Evolutionary conservation across 345 rosid species (phyloP).

Genomic region (Limnanthes douglasii): DNA sequence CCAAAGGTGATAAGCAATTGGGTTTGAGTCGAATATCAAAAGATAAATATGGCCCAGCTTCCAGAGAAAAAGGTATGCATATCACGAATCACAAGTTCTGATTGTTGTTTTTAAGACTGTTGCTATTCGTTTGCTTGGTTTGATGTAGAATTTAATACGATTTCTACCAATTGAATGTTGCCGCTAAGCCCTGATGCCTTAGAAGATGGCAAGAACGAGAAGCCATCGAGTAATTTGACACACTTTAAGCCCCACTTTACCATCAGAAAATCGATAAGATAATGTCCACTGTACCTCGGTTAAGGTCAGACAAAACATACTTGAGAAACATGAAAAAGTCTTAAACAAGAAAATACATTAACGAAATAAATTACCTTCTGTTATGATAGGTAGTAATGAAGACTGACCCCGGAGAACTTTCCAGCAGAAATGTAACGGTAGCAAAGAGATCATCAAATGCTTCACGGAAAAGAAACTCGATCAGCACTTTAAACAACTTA

Average conservation of each 20-base stretch:
- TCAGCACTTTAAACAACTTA: slow-evolving; percentile 5
- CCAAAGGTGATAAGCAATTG: too few species aligned
- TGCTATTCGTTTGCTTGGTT: too few species aligned
- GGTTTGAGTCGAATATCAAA: too few species aligned
- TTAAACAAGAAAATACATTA: neutral
- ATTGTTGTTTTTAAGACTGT: too few species aligned
- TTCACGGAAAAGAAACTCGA: slow-evolving; percentile 12
- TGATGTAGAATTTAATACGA: slow-evolving; percentile 17
- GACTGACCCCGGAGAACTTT: slow-evolving; percentile 52
- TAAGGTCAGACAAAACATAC: neutral
- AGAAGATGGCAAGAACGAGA: slow-evolving; percentile 61
- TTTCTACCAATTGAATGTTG: slow-evolving; percentile 73
- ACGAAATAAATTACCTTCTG: slow-evolving; percentile 87
- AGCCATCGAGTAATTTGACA: slow-evolving; percentile 57
- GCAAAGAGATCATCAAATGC: slow-evolving; percentile 89
- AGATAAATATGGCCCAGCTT: too few species aligned
- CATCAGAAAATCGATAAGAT: slow-evolving; percentile 84
- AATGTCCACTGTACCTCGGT: slow-evolving; percentile 53
- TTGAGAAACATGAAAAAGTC: too few species aligned
- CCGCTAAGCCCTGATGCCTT: slow-evolving; percentile 51
- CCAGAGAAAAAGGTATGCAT: too few species aligned
- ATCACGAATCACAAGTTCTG: too few species aligned
- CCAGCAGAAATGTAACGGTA: slow-evolving; percentile 60
- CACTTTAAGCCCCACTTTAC: slow-evolving; percentile 80
- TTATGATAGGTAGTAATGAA: slow-evolving; percentile 86